phyloP scores from a whole-genome alignment of 352 stramenopile species.

The Phytophthora megakarya region DNA sequence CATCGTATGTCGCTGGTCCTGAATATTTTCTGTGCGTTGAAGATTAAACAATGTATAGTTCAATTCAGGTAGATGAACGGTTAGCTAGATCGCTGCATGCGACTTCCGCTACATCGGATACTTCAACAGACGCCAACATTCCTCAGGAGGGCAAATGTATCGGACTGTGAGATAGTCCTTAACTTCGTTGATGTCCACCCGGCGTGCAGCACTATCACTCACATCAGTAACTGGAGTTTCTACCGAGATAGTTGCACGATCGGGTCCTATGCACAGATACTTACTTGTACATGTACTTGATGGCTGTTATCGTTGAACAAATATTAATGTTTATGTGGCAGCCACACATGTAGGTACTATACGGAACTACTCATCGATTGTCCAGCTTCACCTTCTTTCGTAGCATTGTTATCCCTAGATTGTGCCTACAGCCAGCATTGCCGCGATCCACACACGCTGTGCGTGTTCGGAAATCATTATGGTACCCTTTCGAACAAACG shows the following conservation, averaged over 20 bases:
- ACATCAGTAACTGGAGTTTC: background rate
- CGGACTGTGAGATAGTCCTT: background rate
- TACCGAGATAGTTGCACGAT: background rate
- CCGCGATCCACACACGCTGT: background rate
- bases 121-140: background rate
- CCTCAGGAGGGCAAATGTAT: no score
- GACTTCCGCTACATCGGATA: no score
- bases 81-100: background rate
- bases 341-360: constrained; percentile 3
- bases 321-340: constrained; percentile 12
- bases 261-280: background rate
- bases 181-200: background rate
- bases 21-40: background rate
- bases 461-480: no score
- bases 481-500: background rate
- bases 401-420: no score
- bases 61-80: background rate
- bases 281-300: constrained; percentile 15
- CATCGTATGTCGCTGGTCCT: background rate
- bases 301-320: constrained; percentile 1
- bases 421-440: background rate
- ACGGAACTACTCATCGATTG: background rate
- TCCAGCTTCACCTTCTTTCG: background rate
- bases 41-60: background rate
- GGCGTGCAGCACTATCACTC: background rate